Evolutionary conservation across 495 filamentous ascomycete genomes (phyloP).

Genomic region (Rusavskia elegans): DNA sequence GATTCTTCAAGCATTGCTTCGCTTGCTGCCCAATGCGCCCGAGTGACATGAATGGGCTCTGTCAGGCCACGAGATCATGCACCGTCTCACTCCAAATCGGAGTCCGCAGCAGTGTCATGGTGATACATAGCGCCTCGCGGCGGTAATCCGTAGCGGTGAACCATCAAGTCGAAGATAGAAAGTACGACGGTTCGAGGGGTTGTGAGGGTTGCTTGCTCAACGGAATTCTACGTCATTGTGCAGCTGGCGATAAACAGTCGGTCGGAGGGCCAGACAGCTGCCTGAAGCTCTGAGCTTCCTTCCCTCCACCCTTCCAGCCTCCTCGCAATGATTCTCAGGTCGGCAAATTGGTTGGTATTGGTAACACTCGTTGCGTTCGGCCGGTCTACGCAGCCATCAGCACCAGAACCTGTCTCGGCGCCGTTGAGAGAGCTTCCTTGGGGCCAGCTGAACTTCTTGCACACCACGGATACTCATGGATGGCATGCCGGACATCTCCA

Average conservation of each 20-base stretch:
- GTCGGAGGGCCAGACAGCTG: no score
- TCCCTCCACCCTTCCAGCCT: background rate
- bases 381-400: conserved; percentile 49
- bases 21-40: conserved; percentile 15
- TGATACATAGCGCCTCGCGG: background rate
- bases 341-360: conserved; percentile 2
- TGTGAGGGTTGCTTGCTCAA: background rate
- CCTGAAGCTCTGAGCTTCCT: background rate
- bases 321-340: conserved; percentile 8
- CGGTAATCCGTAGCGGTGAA: background rate
- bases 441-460: conserved; percentile 87
- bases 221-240: background rate
- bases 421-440: conserved; percentile 72
- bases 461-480: conserved; percentile 89
- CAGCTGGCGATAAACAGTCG: background rate
- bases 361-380: conserved; percentile 16
- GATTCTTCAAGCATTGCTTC: conserved; percentile 32
- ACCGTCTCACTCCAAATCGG: no score
- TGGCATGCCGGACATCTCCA: conserved; percentile 90
- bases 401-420: conserved; percentile 60
- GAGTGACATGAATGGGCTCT: background rate
- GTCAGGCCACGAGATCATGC: background rate
- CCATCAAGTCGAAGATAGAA: no score
- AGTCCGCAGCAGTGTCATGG: background rate
- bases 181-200: no score